phyloP scores from a whole-genome alignment of 169 alveolate species.

The Cyclospora cayetanensis region DNA sequence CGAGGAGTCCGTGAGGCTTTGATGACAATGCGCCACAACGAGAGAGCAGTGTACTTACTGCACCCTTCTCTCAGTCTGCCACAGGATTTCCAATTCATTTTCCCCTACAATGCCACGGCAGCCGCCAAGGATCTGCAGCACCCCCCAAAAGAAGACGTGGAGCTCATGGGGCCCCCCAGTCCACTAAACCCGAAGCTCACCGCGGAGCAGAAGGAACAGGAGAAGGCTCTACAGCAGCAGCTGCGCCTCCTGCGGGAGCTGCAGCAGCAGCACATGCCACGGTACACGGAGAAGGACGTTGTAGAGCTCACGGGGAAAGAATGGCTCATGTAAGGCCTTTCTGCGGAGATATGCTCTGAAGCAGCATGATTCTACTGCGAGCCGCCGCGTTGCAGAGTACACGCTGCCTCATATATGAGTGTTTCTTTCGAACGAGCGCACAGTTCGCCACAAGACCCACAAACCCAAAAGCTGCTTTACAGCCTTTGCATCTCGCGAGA shows the following conservation, averaged over 20 bases:
- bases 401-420: too few relatives aligned
- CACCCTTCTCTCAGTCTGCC: not conserved
- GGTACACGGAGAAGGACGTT: not conserved
- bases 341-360: not conserved
- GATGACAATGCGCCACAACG: slow-evolving; percentile 21
- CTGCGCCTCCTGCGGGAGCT: not conserved
- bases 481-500: too few relatives aligned
- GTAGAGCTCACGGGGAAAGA: not conserved
- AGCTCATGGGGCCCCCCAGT: not conserved
- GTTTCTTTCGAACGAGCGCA: too few relatives aligned
- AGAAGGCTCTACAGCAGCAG: not conserved
- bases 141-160: not conserved
- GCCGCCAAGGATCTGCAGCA: not conserved
- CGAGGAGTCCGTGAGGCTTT: slow-evolving; percentile 4
- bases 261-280: not conserved
- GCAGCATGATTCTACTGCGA: too few relatives aligned
- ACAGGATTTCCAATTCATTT: too few relatives aligned
- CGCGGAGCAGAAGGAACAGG: not conserved
- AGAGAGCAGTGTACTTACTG: not conserved
- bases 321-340: slow-evolving; percentile 6
- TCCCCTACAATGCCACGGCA: not conserved
- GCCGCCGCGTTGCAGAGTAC: too few relatives aligned
- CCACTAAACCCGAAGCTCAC: not conserved
- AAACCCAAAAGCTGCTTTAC: too few relatives aligned
- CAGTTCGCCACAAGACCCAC: too few relatives aligned